phyloP scores from a whole-genome alignment of 805 yeast species.

The Candida arabinofermentans region DNA sequence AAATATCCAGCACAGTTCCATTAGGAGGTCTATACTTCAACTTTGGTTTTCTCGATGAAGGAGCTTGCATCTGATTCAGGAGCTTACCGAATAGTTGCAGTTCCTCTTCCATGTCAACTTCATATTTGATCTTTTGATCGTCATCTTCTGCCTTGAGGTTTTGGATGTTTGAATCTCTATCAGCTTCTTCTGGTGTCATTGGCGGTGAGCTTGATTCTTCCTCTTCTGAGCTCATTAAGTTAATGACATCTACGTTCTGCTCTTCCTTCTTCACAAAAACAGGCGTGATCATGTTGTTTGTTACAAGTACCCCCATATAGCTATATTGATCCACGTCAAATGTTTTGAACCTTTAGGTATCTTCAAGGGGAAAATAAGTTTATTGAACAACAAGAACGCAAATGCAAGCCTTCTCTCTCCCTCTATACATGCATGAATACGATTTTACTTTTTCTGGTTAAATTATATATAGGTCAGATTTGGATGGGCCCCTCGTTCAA shows the following conservation, averaged over 20 bases:
- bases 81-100: neutral
- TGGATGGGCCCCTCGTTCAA: too few relatives aligned
- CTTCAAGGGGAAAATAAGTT: too few relatives aligned
- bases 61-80: neutral
- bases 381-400: neutral
- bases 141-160: neutral
- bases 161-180: neutral
- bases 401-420: too few relatives aligned
- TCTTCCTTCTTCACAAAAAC: neutral
- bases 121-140: neutral
- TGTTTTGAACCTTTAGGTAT: too few relatives aligned
- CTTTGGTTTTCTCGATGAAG: conserved; percentile 39
- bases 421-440: too few relatives aligned
- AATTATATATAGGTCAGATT: too few relatives aligned
- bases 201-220: too few relatives aligned
- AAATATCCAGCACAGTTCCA: conserved; percentile 41
- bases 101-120: neutral
- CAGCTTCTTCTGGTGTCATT: neutral
- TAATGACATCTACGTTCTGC: neutral
- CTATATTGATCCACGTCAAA: too few relatives aligned
- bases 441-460: too few relatives aligned
- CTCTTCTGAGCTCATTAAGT: too few relatives aligned
- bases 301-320: neutral
- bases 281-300: neutral
- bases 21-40: conserved; percentile 42